Conservation (phyloP, 1,284 basidiomycete species). For the Schizopora paradoxa region DNA sequence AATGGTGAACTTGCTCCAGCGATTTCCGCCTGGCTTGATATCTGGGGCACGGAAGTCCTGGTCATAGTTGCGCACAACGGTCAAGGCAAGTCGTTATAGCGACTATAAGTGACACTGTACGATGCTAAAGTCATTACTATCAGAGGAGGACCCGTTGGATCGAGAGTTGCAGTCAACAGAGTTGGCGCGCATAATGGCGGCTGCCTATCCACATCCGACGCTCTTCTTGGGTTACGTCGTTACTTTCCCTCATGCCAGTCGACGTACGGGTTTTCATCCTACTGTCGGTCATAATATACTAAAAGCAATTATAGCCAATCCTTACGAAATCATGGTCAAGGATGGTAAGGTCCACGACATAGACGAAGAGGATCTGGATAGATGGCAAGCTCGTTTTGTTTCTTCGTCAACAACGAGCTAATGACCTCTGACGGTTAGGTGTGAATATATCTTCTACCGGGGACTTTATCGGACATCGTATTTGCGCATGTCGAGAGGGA, state of each 20-base stretch:
- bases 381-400: conserved; percentile 48
- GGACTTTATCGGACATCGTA: conserved; percentile 78
- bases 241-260: conserved; percentile 65
- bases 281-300: not conserved
- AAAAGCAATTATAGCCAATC: conserved; percentile 48
- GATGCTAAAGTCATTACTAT: not conserved
- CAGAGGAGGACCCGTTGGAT: conserved; percentile 85
- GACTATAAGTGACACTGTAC: conserved; percentile 8
- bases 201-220: conserved; percentile 69
- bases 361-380: conserved; percentile 61
- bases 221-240: conserved; percentile 89
- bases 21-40: conserved; percentile 83
- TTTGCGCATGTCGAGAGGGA: conserved; percentile 63
- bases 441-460: conserved; percentile 85
- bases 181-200: conserved; percentile 76
- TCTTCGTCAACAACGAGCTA: not conserved
- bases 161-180: conserved; percentile 84
- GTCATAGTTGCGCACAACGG: conserved; percentile 91
- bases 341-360: conserved; percentile 75
- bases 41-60: conserved; percentile 76
- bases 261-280: conserved; percentile 45
- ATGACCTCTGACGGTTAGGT: conserved; percentile 42
- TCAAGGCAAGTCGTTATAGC: conserved; percentile 52
- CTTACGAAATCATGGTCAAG: conserved; percentile 77
- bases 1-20: conserved; percentile 88